A percentile compares a stretch with the other conserved stretches of the same genome.
phyloP scores from a whole-genome alignment of 140 eudicot genomes.

The Stevia rebaudiana region DNA sequence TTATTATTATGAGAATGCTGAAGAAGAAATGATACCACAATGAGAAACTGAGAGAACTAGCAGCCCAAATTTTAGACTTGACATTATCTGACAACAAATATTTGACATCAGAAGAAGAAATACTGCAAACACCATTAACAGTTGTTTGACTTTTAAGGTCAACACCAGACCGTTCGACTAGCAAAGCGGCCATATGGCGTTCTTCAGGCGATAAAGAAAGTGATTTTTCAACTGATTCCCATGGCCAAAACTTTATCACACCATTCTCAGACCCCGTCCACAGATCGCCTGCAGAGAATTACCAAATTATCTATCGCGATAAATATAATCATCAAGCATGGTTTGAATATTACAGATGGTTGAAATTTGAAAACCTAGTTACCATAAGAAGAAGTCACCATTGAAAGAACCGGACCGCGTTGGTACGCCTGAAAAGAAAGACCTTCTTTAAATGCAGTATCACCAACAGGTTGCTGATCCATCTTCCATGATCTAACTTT shows the following conservation, averaged over 20 bases:
- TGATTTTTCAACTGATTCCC: constrained; percentile 91
- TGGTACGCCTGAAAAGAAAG: constrained; percentile 91
- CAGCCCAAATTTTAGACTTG: constrained; percentile 86
- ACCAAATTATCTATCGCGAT: too few species aligned
- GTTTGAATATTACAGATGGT: neutral
- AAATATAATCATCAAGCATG: neutral
- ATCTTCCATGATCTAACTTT: constrained; percentile 81
- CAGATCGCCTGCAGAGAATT: constrained; percentile 70
- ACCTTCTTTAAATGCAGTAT: constrained; percentile 57
- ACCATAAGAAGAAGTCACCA: constrained; percentile 77
- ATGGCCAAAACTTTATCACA: constrained; percentile 85
- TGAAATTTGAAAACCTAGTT: neutral
- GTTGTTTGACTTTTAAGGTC: constrained; percentile 94
- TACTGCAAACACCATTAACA: constrained; percentile 76
- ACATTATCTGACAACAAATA: constrained; percentile 59
- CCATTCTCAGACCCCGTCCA: constrained; percentile 97
- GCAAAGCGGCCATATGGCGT: constrained; percentile 92
- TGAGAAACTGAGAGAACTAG: constrained; percentile 70
- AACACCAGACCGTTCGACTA: constrained; percentile 72
- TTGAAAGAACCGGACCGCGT: constrained; percentile 60
- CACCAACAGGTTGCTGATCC: constrained; percentile 58
- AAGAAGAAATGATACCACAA: constrained; percentile 46
- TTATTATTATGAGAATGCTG: too few species aligned
- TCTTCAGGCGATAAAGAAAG: constrained; percentile 84
- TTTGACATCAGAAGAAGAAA: constrained; percentile 85